Evolutionary conservation across 2,329 filamentous ascomycete genomes (phyloP), one percentile per base, ranked within the genome.

Genomic region (Tolypocladium guangdongense): DNA sequence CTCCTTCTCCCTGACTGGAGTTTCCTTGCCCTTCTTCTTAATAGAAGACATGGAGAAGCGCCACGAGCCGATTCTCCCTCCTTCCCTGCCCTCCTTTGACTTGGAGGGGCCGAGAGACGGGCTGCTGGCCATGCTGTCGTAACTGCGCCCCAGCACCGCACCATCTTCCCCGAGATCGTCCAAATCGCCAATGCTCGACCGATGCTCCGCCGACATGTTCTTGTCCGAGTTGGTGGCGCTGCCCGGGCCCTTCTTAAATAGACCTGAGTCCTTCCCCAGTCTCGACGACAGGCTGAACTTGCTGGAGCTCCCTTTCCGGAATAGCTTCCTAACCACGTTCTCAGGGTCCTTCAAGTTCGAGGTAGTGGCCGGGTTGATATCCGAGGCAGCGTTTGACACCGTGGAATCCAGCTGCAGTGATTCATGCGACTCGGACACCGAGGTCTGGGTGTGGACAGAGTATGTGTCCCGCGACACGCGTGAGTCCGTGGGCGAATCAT

Each of bases 271-370:
- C 61, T 81, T 85, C 51, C 74, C 73, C 22, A 78, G 62, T 54
- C 79, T 66, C 49, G 80, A 81, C 14, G 81, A 76, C 55, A 84
- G 71, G 64, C 80, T 81, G 64, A 85, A 85, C 68, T 85, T 85
- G 66, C 80, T 77, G 7, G 81, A 82, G 64, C 80, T 84, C 50
- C 82, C 80, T 68, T 86, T 86, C 35, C 82, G 78, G 53, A 86
- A 78, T 49, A 86, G 72, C 64, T 83, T 80, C 63, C 77, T 72
- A 58, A 84, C 70, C 52, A 80, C 78, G 57, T 81, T 80, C 51
- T 82, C 79, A 57, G 75, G 70, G 53, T 82, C 73, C 60, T 78
- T 80, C 33, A 66, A 56, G 36, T 67, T 69, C 3, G 67, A 62
- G n/a, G 65, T 68, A 20, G 70, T 58, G 12, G 69, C 68, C 2